Conservation (phyloP, 345 rosid genomes). For the Gynandropsis gynandra region DNA sequence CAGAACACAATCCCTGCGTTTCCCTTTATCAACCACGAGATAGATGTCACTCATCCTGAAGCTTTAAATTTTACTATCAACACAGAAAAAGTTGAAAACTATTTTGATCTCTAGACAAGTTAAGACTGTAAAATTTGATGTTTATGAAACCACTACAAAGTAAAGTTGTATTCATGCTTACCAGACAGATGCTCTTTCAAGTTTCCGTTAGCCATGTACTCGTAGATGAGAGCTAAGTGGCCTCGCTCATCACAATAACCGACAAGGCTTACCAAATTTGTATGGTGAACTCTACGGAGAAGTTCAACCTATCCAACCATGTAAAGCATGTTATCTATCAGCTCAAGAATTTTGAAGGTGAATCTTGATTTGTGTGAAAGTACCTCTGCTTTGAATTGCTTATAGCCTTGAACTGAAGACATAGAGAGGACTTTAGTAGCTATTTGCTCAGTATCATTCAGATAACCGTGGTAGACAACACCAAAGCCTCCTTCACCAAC, state of each 20-base stretch:
- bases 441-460: conserved; percentile 28
- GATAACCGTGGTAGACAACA: conserved; percentile 26
- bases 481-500: conserved; percentile 45
- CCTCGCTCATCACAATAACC: conserved; percentile 35
- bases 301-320: conserved; percentile 25
- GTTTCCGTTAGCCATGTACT: conserved; percentile 36
- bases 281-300: conserved; percentile 36
- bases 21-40: conserved; percentile 12
- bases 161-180: background rate
- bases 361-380: background rate
- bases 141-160: too few species aligned
- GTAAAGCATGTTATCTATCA: background rate
- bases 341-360: background rate
- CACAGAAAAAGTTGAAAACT: background rate
- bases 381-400: conserved; percentile 48
- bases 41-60: too few species aligned
- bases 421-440: conserved; percentile 39
- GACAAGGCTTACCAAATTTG: conserved; percentile 30
- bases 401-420: conserved; percentile 26
- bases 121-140: too few species aligned
- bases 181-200: conserved; percentile 31
- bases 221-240: conserved; percentile 33
- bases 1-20: background rate
- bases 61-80: background rate
- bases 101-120: too few species aligned